These are phyloP conservation scores for Gnomoniopsis sp. DNA, from an alignment of 2,329 filamentous ascomycete species.

Conservation along the genomic window DNA sequence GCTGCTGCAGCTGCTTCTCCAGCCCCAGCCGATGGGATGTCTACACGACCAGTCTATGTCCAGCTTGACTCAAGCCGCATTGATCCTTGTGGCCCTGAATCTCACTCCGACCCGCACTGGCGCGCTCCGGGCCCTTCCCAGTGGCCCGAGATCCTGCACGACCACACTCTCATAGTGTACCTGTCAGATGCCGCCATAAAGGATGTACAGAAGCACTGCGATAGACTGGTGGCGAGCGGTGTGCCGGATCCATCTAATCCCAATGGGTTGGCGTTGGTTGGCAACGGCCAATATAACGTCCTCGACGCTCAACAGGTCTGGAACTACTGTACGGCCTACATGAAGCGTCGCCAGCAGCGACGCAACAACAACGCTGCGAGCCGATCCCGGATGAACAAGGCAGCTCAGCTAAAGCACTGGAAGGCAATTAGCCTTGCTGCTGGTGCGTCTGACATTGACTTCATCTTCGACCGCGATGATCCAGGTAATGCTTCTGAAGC, in stretches of 20 bases:
- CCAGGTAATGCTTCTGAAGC: not conserved
- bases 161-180: slow-evolving; percentile 2
- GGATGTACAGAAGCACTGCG: slow-evolving; percentile 16
- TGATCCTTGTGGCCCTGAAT: not conserved
- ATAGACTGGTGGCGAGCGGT: not conserved
- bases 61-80: slow-evolving; percentile 9
- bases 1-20: not conserved
- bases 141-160: slow-evolving; percentile 9
- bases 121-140: slow-evolving; percentile 13
- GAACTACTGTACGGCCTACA: slow-evolving; percentile 14
- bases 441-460: slow-evolving; percentile 8
- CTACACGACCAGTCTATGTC: not conserved
- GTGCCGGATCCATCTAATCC: not conserved
- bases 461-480: not conserved
- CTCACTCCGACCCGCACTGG: slow-evolving; percentile 10
- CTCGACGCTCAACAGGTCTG: slow-evolving; percentile 14
- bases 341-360: slow-evolving; percentile 15
- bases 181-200: slow-evolving; percentile 14
- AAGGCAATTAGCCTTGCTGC: slow-evolving; percentile 5
- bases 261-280: not conserved
- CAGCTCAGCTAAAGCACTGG: slow-evolving; percentile 14
- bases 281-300: not conserved
- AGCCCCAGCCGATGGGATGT: not conserved
- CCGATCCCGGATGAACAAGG: slow-evolving; percentile 9
- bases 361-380: slow-evolving; percentile 16